phyloP scores from a whole-genome alignment of 305 asterid genomes.

The Lippia alba region DNA sequence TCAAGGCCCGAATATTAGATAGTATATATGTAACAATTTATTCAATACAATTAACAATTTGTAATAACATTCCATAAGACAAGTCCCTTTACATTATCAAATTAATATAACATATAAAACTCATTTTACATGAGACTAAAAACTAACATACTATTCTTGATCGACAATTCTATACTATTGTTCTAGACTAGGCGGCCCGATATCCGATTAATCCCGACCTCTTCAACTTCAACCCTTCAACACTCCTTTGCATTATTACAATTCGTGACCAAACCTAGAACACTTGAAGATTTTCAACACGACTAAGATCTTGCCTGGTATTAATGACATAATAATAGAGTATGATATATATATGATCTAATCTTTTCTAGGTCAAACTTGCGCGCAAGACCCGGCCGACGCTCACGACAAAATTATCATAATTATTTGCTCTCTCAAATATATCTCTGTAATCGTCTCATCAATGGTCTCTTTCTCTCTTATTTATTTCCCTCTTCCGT shows the following conservation, averaged over 20 bases:
- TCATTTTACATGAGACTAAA: too few species aligned
- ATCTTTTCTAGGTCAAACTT: conserved; percentile 39
- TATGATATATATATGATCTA: neutral
- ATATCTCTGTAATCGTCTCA: neutral
- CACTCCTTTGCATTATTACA: conserved; percentile 27
- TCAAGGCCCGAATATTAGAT: too few species aligned
- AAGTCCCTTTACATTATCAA: too few species aligned
- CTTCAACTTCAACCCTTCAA: conserved; percentile 24
- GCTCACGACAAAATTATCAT: conserved; percentile 33
- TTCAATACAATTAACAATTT: too few species aligned
- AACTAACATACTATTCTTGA: too few species aligned
- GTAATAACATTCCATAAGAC: too few species aligned
- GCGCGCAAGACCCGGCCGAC: conserved; percentile 39
- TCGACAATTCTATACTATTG: too few species aligned
- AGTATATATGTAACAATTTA: too few species aligned
- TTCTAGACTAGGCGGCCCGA: neutral
- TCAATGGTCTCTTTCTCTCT: conserved; percentile 4
- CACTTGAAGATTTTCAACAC: neutral
- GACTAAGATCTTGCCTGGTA: neutral
- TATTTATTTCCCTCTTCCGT: conserved; percentile 7
- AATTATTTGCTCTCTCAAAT: too few species aligned
- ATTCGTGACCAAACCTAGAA: conserved; percentile 18
- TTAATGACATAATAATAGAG: conserved; percentile 29
- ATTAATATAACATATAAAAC: too few species aligned
- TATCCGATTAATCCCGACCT: conserved; percentile 3